Conservation (phyloP, 768 basidiomycete genomes). For the Boletus sp. region DNA sequence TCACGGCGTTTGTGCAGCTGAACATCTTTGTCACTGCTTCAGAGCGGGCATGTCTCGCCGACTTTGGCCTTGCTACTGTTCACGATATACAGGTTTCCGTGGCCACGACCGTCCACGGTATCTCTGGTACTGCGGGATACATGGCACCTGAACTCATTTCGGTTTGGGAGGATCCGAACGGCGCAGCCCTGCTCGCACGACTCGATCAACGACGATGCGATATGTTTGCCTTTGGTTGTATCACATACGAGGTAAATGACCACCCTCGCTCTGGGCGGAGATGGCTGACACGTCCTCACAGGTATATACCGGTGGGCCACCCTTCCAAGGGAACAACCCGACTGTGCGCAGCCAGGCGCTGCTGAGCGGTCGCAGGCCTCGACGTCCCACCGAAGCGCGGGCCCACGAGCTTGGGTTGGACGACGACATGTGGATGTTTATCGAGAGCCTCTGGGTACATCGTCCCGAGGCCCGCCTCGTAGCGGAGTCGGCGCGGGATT, state of each 20-base stretch:
- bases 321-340: conserved; percentile 21
- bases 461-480: conserved; percentile 28
- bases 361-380: conserved; percentile 13
- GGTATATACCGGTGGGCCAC: conserved; percentile 30
- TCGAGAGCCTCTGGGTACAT: conserved; percentile 28
- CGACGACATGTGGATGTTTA: conserved; percentile 32
- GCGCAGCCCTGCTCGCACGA: conserved; percentile 7
- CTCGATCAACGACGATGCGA: conserved; percentile 32
- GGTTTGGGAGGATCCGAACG: conserved; percentile 4
- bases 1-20: conserved; percentile 14
- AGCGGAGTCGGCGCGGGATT: conserved; percentile 22
- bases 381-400: conserved; percentile 15
- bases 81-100: conserved; percentile 18
- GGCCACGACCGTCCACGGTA: conserved; percentile 11
- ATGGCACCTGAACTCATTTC: conserved; percentile 30
- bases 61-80: conserved; percentile 28
- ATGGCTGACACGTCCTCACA: conserved; percentile 2
- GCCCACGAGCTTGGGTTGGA: conserved; percentile 24
- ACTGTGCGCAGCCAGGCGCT: conserved; percentile 17
- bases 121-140: conserved; percentile 26
- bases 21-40: conserved; percentile 31
- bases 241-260: conserved; percentile 33
- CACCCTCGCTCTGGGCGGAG: background rate
- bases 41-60: conserved; percentile 30
- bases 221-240: conserved; percentile 36